Evolutionary conservation across 31 red algal genomes (phyloP).

Genomic region (Porphyra umbilicalis): DNA sequence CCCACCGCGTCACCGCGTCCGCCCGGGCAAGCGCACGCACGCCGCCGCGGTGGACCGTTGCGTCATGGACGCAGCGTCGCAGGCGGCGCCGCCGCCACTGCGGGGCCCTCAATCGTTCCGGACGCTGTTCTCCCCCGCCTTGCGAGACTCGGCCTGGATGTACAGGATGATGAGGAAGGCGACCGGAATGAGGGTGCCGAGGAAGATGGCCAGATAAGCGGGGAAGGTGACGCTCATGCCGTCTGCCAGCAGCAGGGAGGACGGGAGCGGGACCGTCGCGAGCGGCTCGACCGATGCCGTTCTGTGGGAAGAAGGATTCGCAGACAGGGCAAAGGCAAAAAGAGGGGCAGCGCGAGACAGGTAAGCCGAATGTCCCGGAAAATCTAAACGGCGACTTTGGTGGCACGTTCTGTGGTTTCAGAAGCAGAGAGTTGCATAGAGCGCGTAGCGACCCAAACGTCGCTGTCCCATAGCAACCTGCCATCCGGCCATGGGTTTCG

Average conservation of each 20-base stretch:
- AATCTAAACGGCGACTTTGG: no score
- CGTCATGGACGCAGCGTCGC: no score
- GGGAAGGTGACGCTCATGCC: conserved; percentile 92
- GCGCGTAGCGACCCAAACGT: no score
- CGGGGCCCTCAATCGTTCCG: no score
- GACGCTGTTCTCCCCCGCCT: conserved; percentile 62
- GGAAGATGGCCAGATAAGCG: conserved; percentile 92
- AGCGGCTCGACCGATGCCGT: conserved; percentile 7
- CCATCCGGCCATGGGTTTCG: no score
- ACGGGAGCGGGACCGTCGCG: conserved; percentile 12
- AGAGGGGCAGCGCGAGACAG: background rate
- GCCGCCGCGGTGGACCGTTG: no score
- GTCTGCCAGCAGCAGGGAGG: conserved; percentile 38
- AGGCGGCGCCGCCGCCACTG: no score
- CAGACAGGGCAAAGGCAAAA: background rate
- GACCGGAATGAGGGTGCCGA: conserved; percentile 89
- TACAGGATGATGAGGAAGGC: conserved; percentile 95
- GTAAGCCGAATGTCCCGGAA: background rate
- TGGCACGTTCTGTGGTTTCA: no score
- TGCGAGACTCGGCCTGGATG: conserved; percentile 90
- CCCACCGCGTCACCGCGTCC: no score
- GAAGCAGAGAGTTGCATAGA: no score
- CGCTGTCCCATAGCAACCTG: no score
- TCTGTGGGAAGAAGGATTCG: background rate
- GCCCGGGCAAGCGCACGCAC: no score